Evolutionary conservation across 176 grass and related monocot species (phyloP).

Genomic region (Aegilops bicornis): DNA sequence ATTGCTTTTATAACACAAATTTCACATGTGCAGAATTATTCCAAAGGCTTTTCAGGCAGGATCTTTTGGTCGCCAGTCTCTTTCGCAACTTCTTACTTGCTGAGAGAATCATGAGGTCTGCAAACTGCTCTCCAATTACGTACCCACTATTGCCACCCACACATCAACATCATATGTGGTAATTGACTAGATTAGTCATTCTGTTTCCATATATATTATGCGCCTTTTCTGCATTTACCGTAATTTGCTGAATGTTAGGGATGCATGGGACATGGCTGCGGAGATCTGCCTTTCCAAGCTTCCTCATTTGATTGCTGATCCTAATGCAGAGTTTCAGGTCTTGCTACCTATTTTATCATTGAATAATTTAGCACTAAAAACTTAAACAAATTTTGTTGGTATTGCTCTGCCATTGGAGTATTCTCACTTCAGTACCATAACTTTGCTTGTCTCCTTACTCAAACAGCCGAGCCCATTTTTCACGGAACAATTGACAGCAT

Average conservation of each 20-base stretch:
- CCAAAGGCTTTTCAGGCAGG: conserved; percentile 95
- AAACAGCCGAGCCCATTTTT: conserved; percentile 97
- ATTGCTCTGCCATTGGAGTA: conserved; percentile 26
- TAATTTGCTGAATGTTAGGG: conserved; percentile 55
- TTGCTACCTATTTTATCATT: conserved; percentile 2
- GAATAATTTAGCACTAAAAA: conserved; percentile 18
- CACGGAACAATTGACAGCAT: conserved; percentile 94
- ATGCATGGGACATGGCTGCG: conserved; percentile 99
- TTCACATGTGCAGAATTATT: conserved; percentile 78
- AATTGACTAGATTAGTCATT: conserved; percentile 25
- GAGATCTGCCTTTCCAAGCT: conserved; percentile 98
- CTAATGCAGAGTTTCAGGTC: conserved; percentile 93
- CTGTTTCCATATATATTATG: conserved; percentile 12
- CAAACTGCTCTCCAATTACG: conserved; percentile 92
- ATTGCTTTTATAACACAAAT: conserved; percentile 41
- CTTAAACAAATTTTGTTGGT: conserved; percentile 7
- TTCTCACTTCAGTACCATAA: conserved; percentile 8
- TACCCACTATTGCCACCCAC: conserved; percentile 78
- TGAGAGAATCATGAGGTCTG: conserved; percentile 95
- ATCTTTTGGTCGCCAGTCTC: conserved; percentile 96
- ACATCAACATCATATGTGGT: conserved; percentile 99
- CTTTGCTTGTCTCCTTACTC: conserved; percentile 28
- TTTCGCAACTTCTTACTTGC: conserved; percentile 98
- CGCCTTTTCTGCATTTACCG: conserved; percentile 15
- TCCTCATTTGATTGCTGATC: conserved; percentile 74